Percentiles rank a stretch among this genome's conserved stretches.
Evolutionary conservation across 2,329 filamentous ascomycete species (phyloP).

Genomic region (Alternaria longipes): DNA sequence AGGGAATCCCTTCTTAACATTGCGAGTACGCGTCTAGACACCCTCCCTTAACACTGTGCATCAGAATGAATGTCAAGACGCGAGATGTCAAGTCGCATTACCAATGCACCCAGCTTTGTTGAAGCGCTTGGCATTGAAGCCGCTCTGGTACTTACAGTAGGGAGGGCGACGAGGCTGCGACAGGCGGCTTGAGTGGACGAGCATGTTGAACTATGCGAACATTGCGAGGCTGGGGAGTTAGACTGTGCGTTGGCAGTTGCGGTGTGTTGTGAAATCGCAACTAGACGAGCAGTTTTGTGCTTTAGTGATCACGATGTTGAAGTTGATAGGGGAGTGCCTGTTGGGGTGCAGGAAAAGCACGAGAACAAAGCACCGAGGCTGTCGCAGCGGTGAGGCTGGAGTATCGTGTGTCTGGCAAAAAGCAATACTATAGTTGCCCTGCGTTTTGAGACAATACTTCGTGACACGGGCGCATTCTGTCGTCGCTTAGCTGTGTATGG

Average conservation of each 20-base stretch:
- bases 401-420: slow-evolving; percentile 1
- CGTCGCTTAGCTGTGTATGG: background rate
- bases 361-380: background rate
- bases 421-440: background rate
- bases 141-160: background rate
- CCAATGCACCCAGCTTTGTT: background rate
- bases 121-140: background rate
- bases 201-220: background rate
- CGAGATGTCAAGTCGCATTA: background rate
- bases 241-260: slow-evolving; percentile 1
- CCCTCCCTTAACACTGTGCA: no score
- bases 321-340: background rate
- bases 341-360: slow-evolving; percentile 1
- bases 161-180: background rate
- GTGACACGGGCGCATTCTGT: background rate
- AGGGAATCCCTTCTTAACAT: background rate
- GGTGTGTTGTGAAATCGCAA: background rate
- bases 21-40: no score
- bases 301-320: background rate
- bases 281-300: background rate
- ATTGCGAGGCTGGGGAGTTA: background rate
- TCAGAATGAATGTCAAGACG: background rate
- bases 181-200: background rate
- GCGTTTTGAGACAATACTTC: background rate
- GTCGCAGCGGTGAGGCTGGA: slow-evolving; percentile 1